Evolutionary conservation across 305 asterid genomes (phyloP).

Genomic region (Solanum hybrid): DNA sequence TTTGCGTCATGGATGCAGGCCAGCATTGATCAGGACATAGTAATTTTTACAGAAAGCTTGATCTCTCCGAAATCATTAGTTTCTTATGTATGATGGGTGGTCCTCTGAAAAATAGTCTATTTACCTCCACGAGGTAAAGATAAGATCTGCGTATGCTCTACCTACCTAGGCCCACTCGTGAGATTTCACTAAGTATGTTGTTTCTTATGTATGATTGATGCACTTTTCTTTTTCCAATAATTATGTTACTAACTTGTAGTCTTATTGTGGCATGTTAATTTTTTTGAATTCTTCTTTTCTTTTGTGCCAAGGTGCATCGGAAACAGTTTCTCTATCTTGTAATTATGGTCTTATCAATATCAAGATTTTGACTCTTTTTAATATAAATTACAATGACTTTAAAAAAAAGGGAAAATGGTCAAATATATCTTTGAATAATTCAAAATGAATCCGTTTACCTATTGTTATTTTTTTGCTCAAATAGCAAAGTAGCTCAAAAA

Average conservation of each 20-base stretch:
- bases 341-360: neutral
- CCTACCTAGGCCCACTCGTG: neutral
- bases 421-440: no score
- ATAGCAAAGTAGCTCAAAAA: no score
- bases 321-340: no score
- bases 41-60: neutral
- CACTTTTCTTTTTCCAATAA: neutral
- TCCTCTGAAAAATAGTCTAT: neutral
- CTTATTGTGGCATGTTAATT: no score
- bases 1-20: neutral
- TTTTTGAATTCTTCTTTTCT: neutral
- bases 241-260: no score
- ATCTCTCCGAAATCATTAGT: neutral
- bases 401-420: neutral
- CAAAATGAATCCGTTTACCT: neutral
- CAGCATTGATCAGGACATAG: neutral
- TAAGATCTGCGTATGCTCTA: neutral
- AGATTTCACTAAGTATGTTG: neutral
- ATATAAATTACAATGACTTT: neutral
- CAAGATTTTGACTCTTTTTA: neutral
- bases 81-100: neutral
- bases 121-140: neutral
- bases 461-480: neutral
- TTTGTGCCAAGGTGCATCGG: neutral
- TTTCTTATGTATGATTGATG: neutral